Evolutionary conservation across 306 rosid species (phyloP).

Genomic region (Cucurbita ficifolia): DNA sequence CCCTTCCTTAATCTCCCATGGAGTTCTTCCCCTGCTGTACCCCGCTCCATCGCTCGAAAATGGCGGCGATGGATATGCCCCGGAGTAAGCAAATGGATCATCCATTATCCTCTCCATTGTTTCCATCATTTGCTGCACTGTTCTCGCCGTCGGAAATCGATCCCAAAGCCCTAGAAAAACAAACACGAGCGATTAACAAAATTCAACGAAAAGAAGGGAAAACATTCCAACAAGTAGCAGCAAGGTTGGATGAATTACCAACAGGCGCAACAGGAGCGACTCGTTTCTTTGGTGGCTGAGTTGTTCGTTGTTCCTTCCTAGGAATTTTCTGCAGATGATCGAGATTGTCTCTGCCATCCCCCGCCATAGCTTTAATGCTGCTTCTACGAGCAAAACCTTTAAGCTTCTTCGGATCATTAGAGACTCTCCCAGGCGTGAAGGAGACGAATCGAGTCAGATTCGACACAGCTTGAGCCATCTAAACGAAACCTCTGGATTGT

Average conservation of each 20-base stretch:
- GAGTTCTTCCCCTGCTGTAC: slow-evolving; percentile 53
- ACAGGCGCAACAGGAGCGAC: slow-evolving; percentile 28
- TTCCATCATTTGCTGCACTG: slow-evolving; percentile 77
- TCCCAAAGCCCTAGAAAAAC: slow-evolving; percentile 55
- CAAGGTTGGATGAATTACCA: slow-evolving; percentile 15
- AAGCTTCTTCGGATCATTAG: neutral
- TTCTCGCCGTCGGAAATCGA: slow-evolving; percentile 57
- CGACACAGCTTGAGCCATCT: slow-evolving; percentile 27
- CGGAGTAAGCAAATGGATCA: slow-evolving; percentile 40
- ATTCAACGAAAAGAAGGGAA: neutral
- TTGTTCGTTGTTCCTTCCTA: slow-evolving; percentile 12
- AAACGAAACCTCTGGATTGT: neutral
- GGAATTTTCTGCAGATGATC: slow-evolving; percentile 29
- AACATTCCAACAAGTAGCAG: neutral
- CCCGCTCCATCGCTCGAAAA: slow-evolving; percentile 24
- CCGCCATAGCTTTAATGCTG: slow-evolving; percentile 26
- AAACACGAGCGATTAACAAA: neutral
- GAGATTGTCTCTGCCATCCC: slow-evolving; percentile 33
- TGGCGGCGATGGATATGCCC: slow-evolving; percentile 29
- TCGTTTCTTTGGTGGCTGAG: slow-evolving; percentile 30
- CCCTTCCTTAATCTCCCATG: slow-evolving; percentile 76
- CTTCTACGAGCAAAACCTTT: neutral
- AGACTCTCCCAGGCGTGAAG: neutral
- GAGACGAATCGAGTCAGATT: slow-evolving; percentile 12
- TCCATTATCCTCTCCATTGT: slow-evolving; percentile 75